Evolutionary conservation across 83 land plant species (phyloP), one percentile per base, ranked within the genome.

Genomic region (Picea abies): DNA sequence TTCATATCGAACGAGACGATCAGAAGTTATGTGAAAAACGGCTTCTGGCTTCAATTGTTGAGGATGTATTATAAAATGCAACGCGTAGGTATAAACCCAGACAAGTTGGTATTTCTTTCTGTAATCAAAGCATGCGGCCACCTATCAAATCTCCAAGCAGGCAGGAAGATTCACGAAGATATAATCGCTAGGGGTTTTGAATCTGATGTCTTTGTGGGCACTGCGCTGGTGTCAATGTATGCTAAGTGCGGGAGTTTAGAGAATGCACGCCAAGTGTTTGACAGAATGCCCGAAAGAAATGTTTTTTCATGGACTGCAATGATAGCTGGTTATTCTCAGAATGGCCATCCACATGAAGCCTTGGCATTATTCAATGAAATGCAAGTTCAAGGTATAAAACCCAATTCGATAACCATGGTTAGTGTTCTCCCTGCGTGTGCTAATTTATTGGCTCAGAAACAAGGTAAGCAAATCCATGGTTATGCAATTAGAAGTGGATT

Each of bases 241-340:
- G 84, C 89, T 16, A 90, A 89, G 73, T 88, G 90, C 69, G 85
- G 87, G 71, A 37, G 81, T 58, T 52, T 87, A 3, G 64, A 22
- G 49, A 85, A 85, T 67, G 92, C 92, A 5, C 32, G 83, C 25
- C 52, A 41, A 44, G 67, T 81, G 52, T 88, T 90, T 83, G 82
- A 81, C 23, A 68, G 17, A 8, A 76, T 92, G 78, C 11, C 60
- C 1, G 70, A 83, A 22, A 89, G 80, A 10, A 90, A 92, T 83
- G 87, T 88, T 83, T 91, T 90, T 37, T 76, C 90, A 22, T 85
- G 86, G 80, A 92, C 94, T 5, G 82, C 94, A 5, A 80, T 92
- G 88, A 88, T 92, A 87, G 80, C 82, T 77, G 92, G 92, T 22
- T 80, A 88, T 47, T 80, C 84, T 4, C 84, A 84, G 49, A 70